Base-by-base conservation (phyloP, 1,139 yeast genomes). In the Sugiyamaella grinbergsii region DNA sequence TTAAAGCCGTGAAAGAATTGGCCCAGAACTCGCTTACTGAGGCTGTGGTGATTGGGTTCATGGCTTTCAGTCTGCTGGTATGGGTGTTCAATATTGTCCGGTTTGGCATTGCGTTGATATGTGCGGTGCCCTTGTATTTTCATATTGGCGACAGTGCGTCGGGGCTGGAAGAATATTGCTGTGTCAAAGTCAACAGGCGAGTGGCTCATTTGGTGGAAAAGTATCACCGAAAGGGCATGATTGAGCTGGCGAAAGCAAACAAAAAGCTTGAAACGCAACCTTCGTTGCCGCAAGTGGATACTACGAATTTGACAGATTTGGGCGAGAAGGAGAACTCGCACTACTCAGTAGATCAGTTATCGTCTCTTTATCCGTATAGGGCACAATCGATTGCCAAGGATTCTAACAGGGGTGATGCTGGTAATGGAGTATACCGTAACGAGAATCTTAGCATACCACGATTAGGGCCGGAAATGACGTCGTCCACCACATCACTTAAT, bases 1-100 rank as follows among this genome's bases (percentile, higher is more conserved):
- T 78, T 51, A 65, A 66, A 5, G 82, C 86, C 37, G 78, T 89
- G 40, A 71, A 74, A 55, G 58, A 67, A 2, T 80, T 88, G 32
- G 93, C 94, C 15, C 67, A 72, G 20, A 72, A 79, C 8, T 83
- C 86, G 62, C 69, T 79, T 53, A 71, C 76, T 41, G 85, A 87
- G 61, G 88, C 95, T 2, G 72, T 89, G 16, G 78, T 88, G 43
- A 66, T 89, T 29, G 79, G 89, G 26, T 77, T 86, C 59, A 87
- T 87, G 91, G 74, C 85, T 45, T 75, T 85, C 54, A 86, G 95
- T 2, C 78, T 88, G 60, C 67, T 79, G n/a, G 76, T 89, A 60
- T 89, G 91, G 90, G 74, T 82, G 11, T 69, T 85, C 52, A 85
- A 85, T 72, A 78, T 88, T 54, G 67, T 80, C 53, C 77, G 78